These are phyloP conservation scores for Neurospora sp. DNA, from an alignment of 495 filamentous ascomycete species.

Conservation along the genomic window DNA sequence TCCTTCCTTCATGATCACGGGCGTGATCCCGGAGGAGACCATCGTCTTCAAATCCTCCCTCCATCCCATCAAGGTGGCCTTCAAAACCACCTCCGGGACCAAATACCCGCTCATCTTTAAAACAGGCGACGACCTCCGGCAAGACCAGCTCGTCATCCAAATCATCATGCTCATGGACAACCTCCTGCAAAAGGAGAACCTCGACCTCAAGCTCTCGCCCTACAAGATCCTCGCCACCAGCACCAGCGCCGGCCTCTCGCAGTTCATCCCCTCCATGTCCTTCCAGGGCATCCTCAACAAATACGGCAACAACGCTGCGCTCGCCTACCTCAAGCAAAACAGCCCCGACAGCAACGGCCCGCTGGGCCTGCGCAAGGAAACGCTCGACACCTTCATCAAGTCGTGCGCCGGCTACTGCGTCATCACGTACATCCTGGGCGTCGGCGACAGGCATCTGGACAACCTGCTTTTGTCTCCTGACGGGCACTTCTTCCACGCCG, in stretches of 20 bases:
- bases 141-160: slow-evolving; percentile 96
- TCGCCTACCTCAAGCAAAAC: slow-evolving; percentile 79
- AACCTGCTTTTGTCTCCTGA: slow-evolving; percentile 87
- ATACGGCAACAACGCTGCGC: slow-evolving; percentile 59
- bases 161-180: slow-evolving; percentile 98
- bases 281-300: slow-evolving; percentile 72
- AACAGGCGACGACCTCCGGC: slow-evolving; percentile 89
- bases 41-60: slow-evolving; percentile 93
- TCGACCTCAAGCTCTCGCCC: slow-evolving; percentile 88
- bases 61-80: slow-evolving; percentile 80
- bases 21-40: slow-evolving; percentile 74
- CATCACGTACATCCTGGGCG: slow-evolving; percentile 96
- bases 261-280: slow-evolving; percentile 80
- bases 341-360: slow-evolving; percentile 80
- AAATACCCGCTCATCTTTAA: slow-evolving; percentile 95
- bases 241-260: slow-evolving; percentile 77
- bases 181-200: slow-evolving; percentile 89
- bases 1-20: slow-evolving; percentile 65
- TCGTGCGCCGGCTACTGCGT: slow-evolving; percentile 97
- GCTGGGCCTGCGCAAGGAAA: slow-evolving; percentile 79
- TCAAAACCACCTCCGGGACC: slow-evolving; percentile 64
- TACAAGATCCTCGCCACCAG: slow-evolving; percentile 94
- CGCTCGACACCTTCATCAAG: slow-evolving; percentile 92
- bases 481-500: slow-evolving; percentile 95
- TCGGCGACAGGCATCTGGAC: slow-evolving; percentile 92